phyloP scores from a whole-genome alignment of 768 basidiomycete species.

The Trametes meyenii region DNA sequence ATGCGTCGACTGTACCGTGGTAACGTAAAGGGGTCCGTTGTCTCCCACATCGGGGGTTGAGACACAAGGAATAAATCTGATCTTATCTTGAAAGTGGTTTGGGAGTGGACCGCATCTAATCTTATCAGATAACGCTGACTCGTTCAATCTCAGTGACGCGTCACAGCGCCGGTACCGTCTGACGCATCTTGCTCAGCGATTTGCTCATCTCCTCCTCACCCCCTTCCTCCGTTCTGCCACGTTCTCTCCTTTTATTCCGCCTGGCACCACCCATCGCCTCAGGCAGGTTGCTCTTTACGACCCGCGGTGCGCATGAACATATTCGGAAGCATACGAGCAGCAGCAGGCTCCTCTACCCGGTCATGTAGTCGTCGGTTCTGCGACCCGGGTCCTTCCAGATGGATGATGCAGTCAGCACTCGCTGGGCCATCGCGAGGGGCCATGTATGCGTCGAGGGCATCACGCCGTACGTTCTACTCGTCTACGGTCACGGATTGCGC shows the following conservation, averaged over 20 bases:
- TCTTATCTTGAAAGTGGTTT: not conserved
- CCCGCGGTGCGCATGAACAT: constrained; percentile 29
- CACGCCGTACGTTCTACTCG: constrained; percentile 32
- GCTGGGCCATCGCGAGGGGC: constrained; percentile 5
- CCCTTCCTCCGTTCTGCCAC: not conserved
- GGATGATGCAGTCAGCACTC: constrained; percentile 4
- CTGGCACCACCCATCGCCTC: constrained; percentile 3
- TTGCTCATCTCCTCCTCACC: constrained; percentile 18
- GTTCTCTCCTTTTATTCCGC: not conserved
- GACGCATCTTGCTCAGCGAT: constrained; percentile 17
- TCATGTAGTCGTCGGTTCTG: constrained; percentile 30
- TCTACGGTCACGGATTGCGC: constrained; percentile 32
- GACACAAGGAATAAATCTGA: not conserved
- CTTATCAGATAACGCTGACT: constrained; percentile 6
- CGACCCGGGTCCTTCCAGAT: constrained; percentile 31
- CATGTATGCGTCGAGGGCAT: not conserved
- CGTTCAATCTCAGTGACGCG: constrained; percentile 18
- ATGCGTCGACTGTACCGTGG: not conserved
- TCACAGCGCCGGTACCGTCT: constrained; percentile 18
- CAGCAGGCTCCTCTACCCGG: constrained; percentile 26
- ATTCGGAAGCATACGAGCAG: constrained; percentile 28
- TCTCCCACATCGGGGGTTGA: not conserved
- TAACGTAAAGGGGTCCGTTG: not conserved
- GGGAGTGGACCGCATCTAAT: not conserved
- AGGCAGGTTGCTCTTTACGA: constrained; percentile 8